phyloP scores from a whole-genome alignment of 2,329 filamentous ascomycete species.

The Aschersonia sp. region DNA sequence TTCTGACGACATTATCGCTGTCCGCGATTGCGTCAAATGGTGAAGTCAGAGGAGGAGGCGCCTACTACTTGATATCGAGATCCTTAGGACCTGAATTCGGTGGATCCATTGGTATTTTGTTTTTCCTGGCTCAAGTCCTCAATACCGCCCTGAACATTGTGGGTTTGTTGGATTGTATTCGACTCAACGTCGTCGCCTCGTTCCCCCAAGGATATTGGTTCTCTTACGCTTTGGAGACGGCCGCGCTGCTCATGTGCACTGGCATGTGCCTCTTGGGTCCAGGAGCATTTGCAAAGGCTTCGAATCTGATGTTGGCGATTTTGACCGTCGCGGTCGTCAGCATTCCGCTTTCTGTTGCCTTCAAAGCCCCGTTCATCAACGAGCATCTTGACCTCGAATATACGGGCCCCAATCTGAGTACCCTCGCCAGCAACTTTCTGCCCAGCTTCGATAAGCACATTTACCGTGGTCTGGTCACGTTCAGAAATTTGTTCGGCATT shows the following conservation, averaged over 20 bases:
- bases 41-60: conserved; percentile 74
- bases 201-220: conserved; percentile 64
- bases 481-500: conserved; percentile 74
- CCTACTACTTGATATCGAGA: conserved; percentile 79
- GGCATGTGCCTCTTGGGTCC: conserved; percentile 67
- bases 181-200: conserved; percentile 54
- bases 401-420: conserved; percentile 60
- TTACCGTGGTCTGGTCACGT: conserved; percentile 50
- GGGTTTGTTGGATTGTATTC: conserved; percentile 70
- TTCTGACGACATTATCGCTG: conserved; percentile 74
- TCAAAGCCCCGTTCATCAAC: conserved; percentile 54
- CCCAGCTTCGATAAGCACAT: conserved; percentile 53
- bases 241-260: conserved; percentile 57
- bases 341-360: conserved; percentile 64
- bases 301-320: conserved; percentile 60
- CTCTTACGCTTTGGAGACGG: conserved; percentile 61
- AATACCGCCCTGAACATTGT: conserved; percentile 82
- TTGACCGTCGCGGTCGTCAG: conserved; percentile 62
- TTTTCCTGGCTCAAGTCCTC: conserved; percentile 80
- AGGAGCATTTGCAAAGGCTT: conserved; percentile 65
- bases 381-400: conserved; percentile 52
- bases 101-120: conserved; percentile 74
- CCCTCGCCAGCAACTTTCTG: conserved; percentile 59
- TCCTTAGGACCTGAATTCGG: conserved; percentile 81
- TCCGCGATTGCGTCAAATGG: conserved; percentile 85